These are phyloP conservation scores for Arthrinium phaeospermum DNA, from an alignment of 2,329 filamentous ascomycete species.

Conservation along the genomic window DNA sequence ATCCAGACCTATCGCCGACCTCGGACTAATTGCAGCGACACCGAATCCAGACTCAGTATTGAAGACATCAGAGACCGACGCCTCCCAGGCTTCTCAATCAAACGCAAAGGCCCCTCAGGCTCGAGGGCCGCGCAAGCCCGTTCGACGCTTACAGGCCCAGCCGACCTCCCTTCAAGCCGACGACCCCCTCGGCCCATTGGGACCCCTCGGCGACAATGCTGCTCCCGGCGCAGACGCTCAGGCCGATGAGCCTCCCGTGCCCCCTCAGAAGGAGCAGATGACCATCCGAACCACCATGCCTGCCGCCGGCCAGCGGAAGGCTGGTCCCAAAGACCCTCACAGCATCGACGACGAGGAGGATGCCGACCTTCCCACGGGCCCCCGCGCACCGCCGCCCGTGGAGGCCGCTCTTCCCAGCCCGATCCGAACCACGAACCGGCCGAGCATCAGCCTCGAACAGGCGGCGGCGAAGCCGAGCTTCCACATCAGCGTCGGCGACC, in stretches of 20 bases:
- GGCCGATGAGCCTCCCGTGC: conserved; percentile 66
- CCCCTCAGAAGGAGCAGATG: conserved; percentile 70
- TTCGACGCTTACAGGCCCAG: conserved; percentile 72
- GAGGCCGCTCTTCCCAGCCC: conserved; percentile 61
- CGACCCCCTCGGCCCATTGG: conserved; percentile 79
- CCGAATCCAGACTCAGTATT: conserved; percentile 5
- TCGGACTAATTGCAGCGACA: not conserved
- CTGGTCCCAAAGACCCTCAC: conserved; percentile 61
- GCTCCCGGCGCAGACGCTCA: conserved; percentile 39
- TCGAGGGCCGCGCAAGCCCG: conserved; percentile 37
- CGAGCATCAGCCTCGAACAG: conserved; percentile 90
- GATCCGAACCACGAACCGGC: conserved; percentile 61
- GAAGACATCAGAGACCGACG: conserved; percentile 33
- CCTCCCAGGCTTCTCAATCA: conserved; percentile 38
- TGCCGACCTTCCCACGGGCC: conserved; percentile 52
- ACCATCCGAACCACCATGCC: conserved; percentile 65
- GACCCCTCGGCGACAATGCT: conserved; percentile 63
- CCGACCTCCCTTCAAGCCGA: conserved; percentile 79
- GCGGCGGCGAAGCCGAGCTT: conserved; percentile 86
- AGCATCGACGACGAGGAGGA: conserved; percentile 76
- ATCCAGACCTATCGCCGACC: not conserved
- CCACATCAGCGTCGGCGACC: conserved; percentile 90
- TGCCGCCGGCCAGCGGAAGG: conserved; percentile 47
- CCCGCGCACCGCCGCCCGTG: conserved; percentile 71
- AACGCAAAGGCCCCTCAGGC: conserved; percentile 36